A percentile compares a stretch with the other conserved stretches of the same genome.
These are phyloP conservation scores for Colletotrichum musae DNA, from an alignment of 2,329 filamentous ascomycete genomes.

Conservation along the genomic window DNA sequence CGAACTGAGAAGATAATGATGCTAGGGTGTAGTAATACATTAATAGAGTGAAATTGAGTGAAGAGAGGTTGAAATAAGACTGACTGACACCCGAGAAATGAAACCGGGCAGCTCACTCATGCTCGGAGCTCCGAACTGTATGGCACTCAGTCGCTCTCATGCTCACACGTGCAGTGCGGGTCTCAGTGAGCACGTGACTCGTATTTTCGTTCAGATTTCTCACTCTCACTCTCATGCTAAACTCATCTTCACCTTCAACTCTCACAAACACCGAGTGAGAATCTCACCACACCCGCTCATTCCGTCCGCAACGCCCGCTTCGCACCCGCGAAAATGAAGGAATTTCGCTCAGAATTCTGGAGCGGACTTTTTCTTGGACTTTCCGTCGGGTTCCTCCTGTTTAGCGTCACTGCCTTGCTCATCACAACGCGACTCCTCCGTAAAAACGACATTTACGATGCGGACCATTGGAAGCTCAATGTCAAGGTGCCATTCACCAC, in stretches of 20 bases:
- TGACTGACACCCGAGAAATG: background rate
- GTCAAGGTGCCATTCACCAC: slow-evolving; percentile 59
- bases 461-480: slow-evolving; percentile 71
- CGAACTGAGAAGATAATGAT: background rate
- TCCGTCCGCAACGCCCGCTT: background rate
- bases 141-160: background rate
- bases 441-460: slow-evolving; percentile 58
- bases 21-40: background rate
- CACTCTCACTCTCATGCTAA: no score
- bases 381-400: slow-evolving; percentile 44
- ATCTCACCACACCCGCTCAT: background rate
- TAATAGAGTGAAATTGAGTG: background rate
- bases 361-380: background rate
- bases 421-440: slow-evolving; percentile 44
- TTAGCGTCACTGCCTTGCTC: slow-evolving; percentile 40
- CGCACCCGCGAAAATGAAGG: background rate
- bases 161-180: no score
- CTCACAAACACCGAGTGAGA: no score
- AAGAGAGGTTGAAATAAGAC: background rate
- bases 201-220: no score
- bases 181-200: no score
- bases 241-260: no score
- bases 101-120: background rate
- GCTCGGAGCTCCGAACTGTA: slow-evolving; percentile 1
- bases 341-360: slow-evolving; percentile 1